Conservation (phyloP, 1,139 yeast genomes). For the Sugiyamaella pinicola region DNA sequence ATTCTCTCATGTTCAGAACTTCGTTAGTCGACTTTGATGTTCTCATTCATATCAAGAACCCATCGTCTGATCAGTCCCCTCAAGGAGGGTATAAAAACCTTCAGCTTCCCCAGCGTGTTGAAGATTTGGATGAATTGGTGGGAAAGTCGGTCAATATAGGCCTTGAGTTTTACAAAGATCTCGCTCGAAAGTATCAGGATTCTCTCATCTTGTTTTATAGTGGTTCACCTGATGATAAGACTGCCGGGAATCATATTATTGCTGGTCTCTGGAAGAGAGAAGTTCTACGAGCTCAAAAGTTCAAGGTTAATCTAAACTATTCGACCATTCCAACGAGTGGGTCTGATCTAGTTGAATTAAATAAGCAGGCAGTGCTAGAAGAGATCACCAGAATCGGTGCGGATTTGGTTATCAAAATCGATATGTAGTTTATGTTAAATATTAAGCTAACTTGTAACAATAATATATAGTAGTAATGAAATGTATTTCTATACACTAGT, state of each 20-base stretch:
- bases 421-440: slow-evolving; percentile 17
- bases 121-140: slow-evolving; percentile 53
- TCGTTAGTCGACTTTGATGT: slow-evolving; percentile 84
- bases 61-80: slow-evolving; percentile 38
- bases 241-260: slow-evolving; percentile 47
- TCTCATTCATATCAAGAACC: slow-evolving; percentile 59
- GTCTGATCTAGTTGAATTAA: slow-evolving; percentile 53
- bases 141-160: slow-evolving; percentile 34
- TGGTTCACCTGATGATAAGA: slow-evolving; percentile 30
- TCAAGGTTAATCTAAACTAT: slow-evolving; percentile 78
- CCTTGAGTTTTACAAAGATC: slow-evolving; percentile 38
- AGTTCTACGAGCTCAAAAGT: slow-evolving; percentile 54
- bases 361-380: slow-evolving; percentile 70
- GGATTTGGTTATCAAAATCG: slow-evolving; percentile 47
- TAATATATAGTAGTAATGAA: neutral
- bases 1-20: slow-evolving; percentile 65
- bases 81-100: slow-evolving; percentile 22
- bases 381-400: slow-evolving; percentile 81
- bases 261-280: slow-evolving; percentile 82
- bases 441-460: neutral
- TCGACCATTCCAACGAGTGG: slow-evolving; percentile 64
- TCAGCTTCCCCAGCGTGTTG: slow-evolving; percentile 40
- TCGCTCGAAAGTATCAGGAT: slow-evolving; percentile 45
- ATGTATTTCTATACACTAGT: slow-evolving; percentile 6
- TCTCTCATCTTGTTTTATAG: slow-evolving; percentile 60